Percentiles rank a stretch among this genome's conserved stretches.
Evolutionary conservation across 495 filamentous ascomycete species (phyloP).

Genomic region (Hypoxylon intermedium): DNA sequence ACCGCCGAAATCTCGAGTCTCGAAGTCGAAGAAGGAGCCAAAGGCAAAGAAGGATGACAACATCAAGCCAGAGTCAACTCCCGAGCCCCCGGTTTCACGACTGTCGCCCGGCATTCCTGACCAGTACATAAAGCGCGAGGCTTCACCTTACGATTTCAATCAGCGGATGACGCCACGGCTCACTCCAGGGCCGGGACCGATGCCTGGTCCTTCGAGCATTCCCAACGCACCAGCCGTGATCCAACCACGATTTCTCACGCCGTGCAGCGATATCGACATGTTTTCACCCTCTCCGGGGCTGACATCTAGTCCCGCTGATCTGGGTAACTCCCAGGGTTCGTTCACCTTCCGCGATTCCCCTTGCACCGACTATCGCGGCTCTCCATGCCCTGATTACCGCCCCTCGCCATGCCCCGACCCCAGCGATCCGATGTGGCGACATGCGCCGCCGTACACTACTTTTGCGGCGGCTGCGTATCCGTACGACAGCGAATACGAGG

Average conservation of each 20-base stretch:
- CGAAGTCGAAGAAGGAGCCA: slow-evolving; percentile 53
- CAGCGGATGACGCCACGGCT: slow-evolving; percentile 35
- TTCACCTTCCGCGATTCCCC: too few species aligned
- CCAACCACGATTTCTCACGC: slow-evolving; percentile 50
- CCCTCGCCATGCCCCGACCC: slow-evolving; percentile 37
- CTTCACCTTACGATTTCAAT: slow-evolving; percentile 24
- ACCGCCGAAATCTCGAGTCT: slow-evolving; percentile 43
- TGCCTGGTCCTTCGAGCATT: slow-evolving; percentile 14
- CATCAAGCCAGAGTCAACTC: slow-evolving; percentile 38
- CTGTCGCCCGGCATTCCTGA: slow-evolving; percentile 15
- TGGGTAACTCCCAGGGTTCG: too few species aligned
- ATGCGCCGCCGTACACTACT: slow-evolving; percentile 15
- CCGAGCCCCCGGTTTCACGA: slow-evolving; percentile 16
- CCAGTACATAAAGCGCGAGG: slow-evolving; percentile 49
- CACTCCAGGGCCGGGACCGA: slow-evolving; percentile 34
- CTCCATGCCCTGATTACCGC: slow-evolving; percentile 35
- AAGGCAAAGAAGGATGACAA: slow-evolving; percentile 40
- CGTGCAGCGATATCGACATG: slow-evolving; percentile 54
- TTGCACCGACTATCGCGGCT: slow-evolving; percentile 39
- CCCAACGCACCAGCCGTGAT: slow-evolving; percentile 34
- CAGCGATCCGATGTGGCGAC: slow-evolving; percentile 36
- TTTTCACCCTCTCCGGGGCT: slow-evolving; percentile 35
- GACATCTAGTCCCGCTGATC: slow-evolving; percentile 36
- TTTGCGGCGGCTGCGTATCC: slow-evolving; percentile 35
- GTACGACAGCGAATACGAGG: slow-evolving; percentile 34